phyloP scores from a whole-genome alignment of 345 rosid genomes.

The Eucalyptus erythrocorys region DNA sequence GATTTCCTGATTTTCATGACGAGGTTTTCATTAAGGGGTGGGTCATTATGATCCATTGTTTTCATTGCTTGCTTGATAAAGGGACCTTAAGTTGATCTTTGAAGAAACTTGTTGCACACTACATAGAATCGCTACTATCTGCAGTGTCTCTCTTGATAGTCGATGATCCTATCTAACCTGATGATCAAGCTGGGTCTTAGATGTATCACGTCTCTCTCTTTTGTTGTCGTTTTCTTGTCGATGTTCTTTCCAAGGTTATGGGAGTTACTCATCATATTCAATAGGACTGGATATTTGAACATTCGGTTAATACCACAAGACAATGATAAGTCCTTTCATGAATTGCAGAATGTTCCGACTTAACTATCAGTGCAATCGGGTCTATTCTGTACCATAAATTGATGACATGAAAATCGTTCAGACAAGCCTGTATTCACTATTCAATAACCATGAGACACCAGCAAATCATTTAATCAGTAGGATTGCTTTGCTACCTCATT shows the following conservation, averaged over 20 bases:
- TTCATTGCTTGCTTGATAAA: not conserved
- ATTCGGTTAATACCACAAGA: not conserved
- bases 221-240: not conserved
- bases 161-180: not conserved
- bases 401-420: not conserved
- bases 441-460: not conserved
- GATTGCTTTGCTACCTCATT: not conserved
- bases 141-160: not conserved
- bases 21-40: not conserved
- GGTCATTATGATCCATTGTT: not conserved
- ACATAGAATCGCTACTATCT: not conserved
- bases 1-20: not conserved
- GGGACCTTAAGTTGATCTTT: not conserved
- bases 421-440: not conserved
- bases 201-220: not conserved
- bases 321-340: not conserved
- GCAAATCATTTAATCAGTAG: not conserved
- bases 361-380: not conserved
- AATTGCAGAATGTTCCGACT: not conserved
- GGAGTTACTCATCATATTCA: not conserved
- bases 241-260: not conserved
- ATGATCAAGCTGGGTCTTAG: not conserved
- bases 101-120: not conserved
- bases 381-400: not conserved
- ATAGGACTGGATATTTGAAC: not conserved